Base-by-base conservation (phyloP, 306 rosid species). In the Lathyrus oleraceus region DNA sequence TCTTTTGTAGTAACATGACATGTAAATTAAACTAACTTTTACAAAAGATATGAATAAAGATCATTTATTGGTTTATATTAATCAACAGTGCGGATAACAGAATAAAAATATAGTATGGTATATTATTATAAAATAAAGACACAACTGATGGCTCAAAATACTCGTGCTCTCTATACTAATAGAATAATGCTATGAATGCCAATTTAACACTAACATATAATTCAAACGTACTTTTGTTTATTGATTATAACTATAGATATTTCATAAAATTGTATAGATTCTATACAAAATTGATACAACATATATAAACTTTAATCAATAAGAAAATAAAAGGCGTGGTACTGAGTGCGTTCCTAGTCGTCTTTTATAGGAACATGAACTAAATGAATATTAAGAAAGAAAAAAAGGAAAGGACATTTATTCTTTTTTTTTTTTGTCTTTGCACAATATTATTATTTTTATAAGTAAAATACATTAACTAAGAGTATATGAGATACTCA, bases 121-220 rank as follows among this genome's bases (percentile, higher is more conserved):
- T 48, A 47, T 15, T 5, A 6, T 14, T 5, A 27, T 2, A 57
- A 32, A 59, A 38, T 5, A 36, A 16, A 36, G 74, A 16, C 72
- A 69, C 30, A 79, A 61, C 42, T 78, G 61, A 83, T 56, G 89
- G 86, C 14, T 39, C 42, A 42, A 48, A 65, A 57, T 62, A 39
- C 59, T 61, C 49, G 79, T 61, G 67, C 8, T 38, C 8, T 72
- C 9, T 68, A 35, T 35, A 35, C 39, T 8, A 6, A 35, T 35
- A 35, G 39, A 35, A 35, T 35, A 35, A 35, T 35, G 39, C 39
- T 8, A 35, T 35, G 39, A 35, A 35, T 35, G 7, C 8, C 39
- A 35, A 35, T 35, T 32, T 35, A 35, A 32, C 38, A 32, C 38
- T 32, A 1, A 6, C 38, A 32, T 2, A 32, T 32, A 32, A 32